A percentile compares a stretch with the other conserved stretches of the same genome.
Evolutionary conservation across 305 asterid genomes (phyloP).

Genomic region (Fraxinus paxiana): DNA sequence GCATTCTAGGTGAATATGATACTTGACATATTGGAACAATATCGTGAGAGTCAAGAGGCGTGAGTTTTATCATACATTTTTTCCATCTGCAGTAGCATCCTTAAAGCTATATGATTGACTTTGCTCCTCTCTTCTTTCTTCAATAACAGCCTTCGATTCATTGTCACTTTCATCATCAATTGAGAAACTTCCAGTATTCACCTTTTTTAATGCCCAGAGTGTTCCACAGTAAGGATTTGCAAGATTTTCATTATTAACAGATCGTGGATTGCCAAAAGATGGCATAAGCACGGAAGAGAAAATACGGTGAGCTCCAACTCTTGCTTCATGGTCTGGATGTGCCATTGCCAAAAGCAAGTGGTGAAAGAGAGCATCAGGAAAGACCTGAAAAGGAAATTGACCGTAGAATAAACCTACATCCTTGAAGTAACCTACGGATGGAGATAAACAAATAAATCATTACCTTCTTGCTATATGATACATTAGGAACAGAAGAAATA

Average conservation of each 20-base stretch:
- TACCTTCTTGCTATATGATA: constrained; percentile 41
- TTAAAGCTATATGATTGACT: constrained; percentile 31
- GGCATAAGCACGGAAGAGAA: constrained; percentile 51
- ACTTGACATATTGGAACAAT: not conserved
- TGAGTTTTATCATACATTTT: constrained; percentile 26
- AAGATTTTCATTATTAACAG: constrained; percentile 23
- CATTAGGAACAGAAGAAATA: constrained; percentile 39
- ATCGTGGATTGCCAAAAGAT: constrained; percentile 29
- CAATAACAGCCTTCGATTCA: constrained; percentile 21
- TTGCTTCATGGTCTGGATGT: constrained; percentile 44
- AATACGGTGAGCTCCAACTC: constrained; percentile 43
- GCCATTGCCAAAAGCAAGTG: constrained; percentile 52
- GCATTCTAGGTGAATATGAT: not conserved
- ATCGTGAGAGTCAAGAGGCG: not conserved
- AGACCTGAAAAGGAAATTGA: constrained; percentile 33
- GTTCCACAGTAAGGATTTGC: constrained; percentile 28
- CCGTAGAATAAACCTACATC: not conserved
- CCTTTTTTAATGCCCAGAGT: constrained; percentile 23
- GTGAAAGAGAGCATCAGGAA: constrained; percentile 50
- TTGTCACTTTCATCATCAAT: constrained; percentile 24
- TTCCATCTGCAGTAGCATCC: constrained; percentile 25
- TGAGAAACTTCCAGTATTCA: constrained; percentile 33
- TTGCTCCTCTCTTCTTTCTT: constrained; percentile 25
- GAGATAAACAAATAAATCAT: not conserved
- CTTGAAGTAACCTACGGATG: not conserved